Conservation (phyloP, 129 eudicot genomes). For the Flaveria brownii region DNA sequence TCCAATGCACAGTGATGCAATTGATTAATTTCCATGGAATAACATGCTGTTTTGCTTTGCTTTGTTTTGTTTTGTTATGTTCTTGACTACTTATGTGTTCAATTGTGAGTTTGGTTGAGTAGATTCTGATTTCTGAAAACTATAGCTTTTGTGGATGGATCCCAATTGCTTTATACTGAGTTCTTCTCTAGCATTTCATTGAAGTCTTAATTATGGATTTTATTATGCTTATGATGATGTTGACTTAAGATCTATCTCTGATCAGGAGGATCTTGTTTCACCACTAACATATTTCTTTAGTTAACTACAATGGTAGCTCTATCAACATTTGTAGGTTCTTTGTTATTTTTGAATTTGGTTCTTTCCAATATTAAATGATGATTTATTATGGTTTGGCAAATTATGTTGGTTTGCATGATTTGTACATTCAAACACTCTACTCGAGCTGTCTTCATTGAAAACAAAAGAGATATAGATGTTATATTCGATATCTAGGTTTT, state of each 20-base stretch:
- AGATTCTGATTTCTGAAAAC: not conserved
- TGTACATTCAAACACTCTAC: not conserved
- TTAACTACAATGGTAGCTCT: not conserved
- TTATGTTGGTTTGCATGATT: not conserved
- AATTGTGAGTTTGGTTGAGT: not conserved
- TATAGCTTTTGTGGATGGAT: slow-evolving; percentile 2
- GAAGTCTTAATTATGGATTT: not conserved
- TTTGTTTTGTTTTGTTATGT: not conserved
- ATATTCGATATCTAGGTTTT: not conserved
- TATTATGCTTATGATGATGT: not conserved
- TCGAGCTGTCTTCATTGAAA: not conserved
- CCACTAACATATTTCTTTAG: not conserved
- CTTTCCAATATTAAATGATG: not conserved
- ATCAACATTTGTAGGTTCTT: not conserved
- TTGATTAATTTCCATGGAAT: not conserved
- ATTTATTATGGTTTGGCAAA: not conserved
- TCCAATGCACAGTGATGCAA: not conserved
- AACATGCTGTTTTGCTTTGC: not conserved
- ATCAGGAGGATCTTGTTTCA: not conserved
- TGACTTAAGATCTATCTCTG: not conserved
- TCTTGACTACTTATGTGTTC: not conserved
- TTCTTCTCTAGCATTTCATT: not conserved
- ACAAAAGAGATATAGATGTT: not conserved
- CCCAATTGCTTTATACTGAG: not conserved
- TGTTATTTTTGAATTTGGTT: not conserved